phyloP scores from a whole-genome alignment of 2,329 filamentous ascomycete genomes.

The Bipolaris cookei region DNA sequence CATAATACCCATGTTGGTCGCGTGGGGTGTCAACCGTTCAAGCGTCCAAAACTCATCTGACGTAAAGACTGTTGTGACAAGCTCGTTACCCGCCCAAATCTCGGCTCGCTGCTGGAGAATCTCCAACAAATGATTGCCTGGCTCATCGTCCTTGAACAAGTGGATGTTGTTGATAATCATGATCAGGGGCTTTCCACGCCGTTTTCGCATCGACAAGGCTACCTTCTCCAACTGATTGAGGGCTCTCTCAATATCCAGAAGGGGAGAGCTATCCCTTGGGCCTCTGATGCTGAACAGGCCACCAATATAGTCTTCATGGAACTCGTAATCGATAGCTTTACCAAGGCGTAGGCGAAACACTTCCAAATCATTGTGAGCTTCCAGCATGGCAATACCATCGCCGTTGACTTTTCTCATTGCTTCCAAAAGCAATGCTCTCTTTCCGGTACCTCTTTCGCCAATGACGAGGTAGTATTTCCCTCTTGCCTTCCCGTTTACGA shows the following conservation, averaged over 20 bases:
- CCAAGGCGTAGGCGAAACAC: conserved; percentile 92
- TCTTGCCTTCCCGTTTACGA: conserved; percentile 71
- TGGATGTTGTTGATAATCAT: conserved; percentile 95
- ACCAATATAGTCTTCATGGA: conserved; percentile 96
- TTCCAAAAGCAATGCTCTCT: conserved; percentile 92
- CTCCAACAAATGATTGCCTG: conserved; percentile 87
- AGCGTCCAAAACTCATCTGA: conserved; percentile 98
- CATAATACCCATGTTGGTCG: conserved; percentile 90
- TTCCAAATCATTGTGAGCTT: conserved; percentile 91
- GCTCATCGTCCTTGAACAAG: conserved; percentile 85
- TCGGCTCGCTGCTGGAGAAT: conserved; percentile 94
- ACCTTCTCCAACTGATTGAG: conserved; percentile 98
- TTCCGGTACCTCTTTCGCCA: conserved; percentile 94
- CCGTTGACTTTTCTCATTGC: conserved; percentile 91
- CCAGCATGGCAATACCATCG: conserved; percentile 89
- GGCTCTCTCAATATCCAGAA: conserved; percentile 93
- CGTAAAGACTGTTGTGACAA: conserved; percentile 92
- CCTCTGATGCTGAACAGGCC: conserved; percentile 92
- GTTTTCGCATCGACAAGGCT: conserved; percentile 71
- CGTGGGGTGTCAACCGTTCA: conserved; percentile 87
- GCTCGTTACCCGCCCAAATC: conserved; percentile 88
- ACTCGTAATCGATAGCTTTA: conserved; percentile 94
- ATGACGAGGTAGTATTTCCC: conserved; percentile 92
- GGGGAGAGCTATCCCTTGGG: conserved; percentile 85
- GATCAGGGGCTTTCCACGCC: conserved; percentile 72